Evolutionary conservation across 441 rosid species (phyloP).

Genomic region (Gossypium laxum): DNA sequence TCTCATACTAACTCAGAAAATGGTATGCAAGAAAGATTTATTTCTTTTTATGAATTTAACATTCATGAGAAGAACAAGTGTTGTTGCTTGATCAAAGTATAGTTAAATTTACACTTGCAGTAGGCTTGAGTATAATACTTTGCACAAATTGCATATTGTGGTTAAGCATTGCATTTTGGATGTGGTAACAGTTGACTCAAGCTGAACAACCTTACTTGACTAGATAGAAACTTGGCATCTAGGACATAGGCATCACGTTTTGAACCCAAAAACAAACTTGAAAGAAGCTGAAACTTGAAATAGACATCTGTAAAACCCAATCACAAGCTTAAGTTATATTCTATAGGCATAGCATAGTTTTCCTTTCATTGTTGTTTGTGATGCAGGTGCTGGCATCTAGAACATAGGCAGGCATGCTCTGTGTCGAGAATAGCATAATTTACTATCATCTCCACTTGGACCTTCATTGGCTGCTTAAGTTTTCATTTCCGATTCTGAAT

Average conservation of each 20-base stretch:
- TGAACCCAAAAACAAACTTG: not conserved
- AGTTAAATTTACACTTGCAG: not conserved
- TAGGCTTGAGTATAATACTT: not conserved
- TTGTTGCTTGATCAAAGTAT: not conserved
- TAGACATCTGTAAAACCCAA: not conserved
- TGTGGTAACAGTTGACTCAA: not conserved
- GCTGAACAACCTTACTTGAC: not conserved
- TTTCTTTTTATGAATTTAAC: not conserved
- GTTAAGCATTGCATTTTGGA: not conserved
- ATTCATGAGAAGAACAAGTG: constrained; percentile 1
- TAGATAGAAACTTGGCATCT: not conserved
- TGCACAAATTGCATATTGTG: not conserved
- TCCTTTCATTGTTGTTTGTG: not conserved
- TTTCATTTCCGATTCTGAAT: not conserved
- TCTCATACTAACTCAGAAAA: constrained; percentile 30
- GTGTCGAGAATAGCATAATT: not conserved
- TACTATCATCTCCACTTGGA: not conserved
- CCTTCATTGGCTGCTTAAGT: not conserved
- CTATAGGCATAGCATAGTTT: not conserved
- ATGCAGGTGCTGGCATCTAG: not conserved
- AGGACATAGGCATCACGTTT: not conserved
- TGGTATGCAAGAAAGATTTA: constrained; percentile 31
- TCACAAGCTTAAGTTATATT: not conserved
- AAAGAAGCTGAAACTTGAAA: not conserved
- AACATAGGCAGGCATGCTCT: not conserved